Evolutionary conservation across 805 yeast species (phyloP).

Genomic region (Yarrowia sp.): DNA sequence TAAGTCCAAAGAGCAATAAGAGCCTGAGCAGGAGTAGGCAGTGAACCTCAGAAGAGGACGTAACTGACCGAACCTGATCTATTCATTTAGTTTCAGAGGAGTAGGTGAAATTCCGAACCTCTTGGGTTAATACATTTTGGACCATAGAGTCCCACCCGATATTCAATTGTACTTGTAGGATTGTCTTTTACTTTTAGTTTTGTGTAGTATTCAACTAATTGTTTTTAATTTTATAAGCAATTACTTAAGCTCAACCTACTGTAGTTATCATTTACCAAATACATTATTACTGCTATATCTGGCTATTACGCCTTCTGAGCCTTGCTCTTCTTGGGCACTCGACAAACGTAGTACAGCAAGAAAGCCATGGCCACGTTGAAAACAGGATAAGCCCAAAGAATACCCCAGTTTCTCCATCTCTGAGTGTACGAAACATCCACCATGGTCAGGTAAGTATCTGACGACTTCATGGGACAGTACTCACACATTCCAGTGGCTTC

Average conservation of each 20-base stretch:
- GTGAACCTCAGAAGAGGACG: background rate
- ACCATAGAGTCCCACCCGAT: constrained; percentile 4
- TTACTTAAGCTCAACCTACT: too few species aligned
- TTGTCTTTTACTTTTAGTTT: too few species aligned
- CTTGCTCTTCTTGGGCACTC: constrained; percentile 61
- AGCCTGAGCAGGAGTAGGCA: constrained; percentile 7
- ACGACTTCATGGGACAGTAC: constrained; percentile 65
- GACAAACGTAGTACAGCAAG: constrained; percentile 65
- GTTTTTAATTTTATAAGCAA: too few species aligned
- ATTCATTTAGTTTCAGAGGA: constrained; percentile 2
- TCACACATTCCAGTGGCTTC: constrained; percentile 60
- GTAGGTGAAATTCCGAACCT: constrained; percentile 10
- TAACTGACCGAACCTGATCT: constrained; percentile 5
- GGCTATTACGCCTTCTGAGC: background rate
- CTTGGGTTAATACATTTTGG: constrained; percentile 6
- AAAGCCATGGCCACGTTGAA: constrained; percentile 56
- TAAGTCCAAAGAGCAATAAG: background rate
- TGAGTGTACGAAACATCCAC: constrained; percentile 48
- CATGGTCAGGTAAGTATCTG: constrained; percentile 63
- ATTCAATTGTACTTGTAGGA: background rate
- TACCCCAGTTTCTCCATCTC: constrained; percentile 67
- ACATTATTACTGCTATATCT: background rate
- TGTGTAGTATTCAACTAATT: too few species aligned
- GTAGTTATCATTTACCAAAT: background rate
- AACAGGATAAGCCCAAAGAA: constrained; percentile 58